Percentiles rank a stretch among this genome's conserved stretches.
These are phyloP conservation scores for Parastagonospora avenae DNA, from an alignment of 2,329 filamentous ascomycete species.

Conservation along the genomic window DNA sequence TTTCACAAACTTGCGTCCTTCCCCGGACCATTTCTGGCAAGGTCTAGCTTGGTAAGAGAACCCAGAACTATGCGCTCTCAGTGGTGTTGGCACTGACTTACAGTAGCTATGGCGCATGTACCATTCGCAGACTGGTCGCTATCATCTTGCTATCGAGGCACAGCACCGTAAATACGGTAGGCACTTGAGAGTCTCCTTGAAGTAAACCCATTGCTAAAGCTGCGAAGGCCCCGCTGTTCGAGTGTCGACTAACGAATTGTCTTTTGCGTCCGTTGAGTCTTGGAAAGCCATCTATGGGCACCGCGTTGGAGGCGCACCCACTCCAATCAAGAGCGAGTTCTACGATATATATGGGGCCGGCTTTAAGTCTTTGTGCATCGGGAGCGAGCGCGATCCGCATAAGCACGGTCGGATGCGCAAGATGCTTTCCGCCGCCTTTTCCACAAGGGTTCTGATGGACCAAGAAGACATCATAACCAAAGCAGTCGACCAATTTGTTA, in stretches of 20 bases:
- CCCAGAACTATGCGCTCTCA: too few species aligned
- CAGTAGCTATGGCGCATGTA: not conserved
- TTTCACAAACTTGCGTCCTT: constrained; percentile 23
- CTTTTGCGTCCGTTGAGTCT: constrained; percentile 37
- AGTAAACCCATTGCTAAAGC: too few species aligned
- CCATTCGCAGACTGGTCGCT: not conserved
- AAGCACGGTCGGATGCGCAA: constrained; percentile 26
- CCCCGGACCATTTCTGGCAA: not conserved
- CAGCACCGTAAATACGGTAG: constrained; percentile 7
- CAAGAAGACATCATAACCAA: constrained; percentile 42
- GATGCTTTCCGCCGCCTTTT: constrained; percentile 41
- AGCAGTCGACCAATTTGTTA: constrained; percentile 23
- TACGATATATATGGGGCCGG: constrained; percentile 39
- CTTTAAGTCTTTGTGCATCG: constrained; percentile 24
- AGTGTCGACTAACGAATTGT: constrained; percentile 45
- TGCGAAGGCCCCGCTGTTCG: constrained; percentile 45
- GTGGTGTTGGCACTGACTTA: too few species aligned
- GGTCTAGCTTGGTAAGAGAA: constrained; percentile 23
- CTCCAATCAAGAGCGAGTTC: constrained; percentile 30
- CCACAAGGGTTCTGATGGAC: constrained; percentile 37
- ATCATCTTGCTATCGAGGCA: not conserved
- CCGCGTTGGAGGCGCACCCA: constrained; percentile 14
- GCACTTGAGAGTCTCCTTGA: too few species aligned
- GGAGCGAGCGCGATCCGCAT: constrained; percentile 24
- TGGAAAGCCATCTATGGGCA: constrained; percentile 48